Evolutionary conservation across 352 stramenopile genomes (phyloP), one percentile per base, ranked within the genome.

Genomic region (Phytophthora cryptogea): DNA sequence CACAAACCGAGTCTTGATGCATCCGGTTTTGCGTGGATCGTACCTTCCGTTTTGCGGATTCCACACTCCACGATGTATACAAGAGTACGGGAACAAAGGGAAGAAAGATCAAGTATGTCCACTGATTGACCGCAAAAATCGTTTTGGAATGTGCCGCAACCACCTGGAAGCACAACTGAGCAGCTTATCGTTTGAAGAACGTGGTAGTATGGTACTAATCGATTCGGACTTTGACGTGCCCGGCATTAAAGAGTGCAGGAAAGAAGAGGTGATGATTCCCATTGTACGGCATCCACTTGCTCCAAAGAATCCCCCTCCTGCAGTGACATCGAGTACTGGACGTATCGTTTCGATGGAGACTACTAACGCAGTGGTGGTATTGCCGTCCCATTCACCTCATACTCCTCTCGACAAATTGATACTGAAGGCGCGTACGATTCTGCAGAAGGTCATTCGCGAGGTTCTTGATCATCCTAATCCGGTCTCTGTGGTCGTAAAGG

Each of bases 11-110:
- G 83, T 91, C 6, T 30, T 91, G 17, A 81, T 80, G 60, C 81
- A 90, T 58, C 83, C 81, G 26, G 70, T 72, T 10, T 48, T 88
- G 27, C 65, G 56, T 5, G 70, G 71, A 1, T 79, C 81, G 6
- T 91, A 75, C 28, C 53, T 93, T 0, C 59, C 79, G 3, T 84
- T 85, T 44, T 93, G 81, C 26, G 83, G 83, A 5, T 93, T 79
- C 43, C 83, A 93, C 43, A 53, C 69, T 2, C 56, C 72, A 2
- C 59, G 72, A n/a, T 93, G 83, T 36, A 78, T 91, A 39, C 70
- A 82, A 43, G 71, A 85, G 50, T 89, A 87, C 32, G 76, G 75
- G 6, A 78, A 59, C 35, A 77, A 78, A 31, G 59, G 62, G 20
- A 74, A 62, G 17, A 77, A 66, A 30, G 57, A 52, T 20, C 58